Evolutionary conservation across 2,329 filamentous ascomycete genomes (phyloP).

Genomic region (Harringtonia lauricola): DNA sequence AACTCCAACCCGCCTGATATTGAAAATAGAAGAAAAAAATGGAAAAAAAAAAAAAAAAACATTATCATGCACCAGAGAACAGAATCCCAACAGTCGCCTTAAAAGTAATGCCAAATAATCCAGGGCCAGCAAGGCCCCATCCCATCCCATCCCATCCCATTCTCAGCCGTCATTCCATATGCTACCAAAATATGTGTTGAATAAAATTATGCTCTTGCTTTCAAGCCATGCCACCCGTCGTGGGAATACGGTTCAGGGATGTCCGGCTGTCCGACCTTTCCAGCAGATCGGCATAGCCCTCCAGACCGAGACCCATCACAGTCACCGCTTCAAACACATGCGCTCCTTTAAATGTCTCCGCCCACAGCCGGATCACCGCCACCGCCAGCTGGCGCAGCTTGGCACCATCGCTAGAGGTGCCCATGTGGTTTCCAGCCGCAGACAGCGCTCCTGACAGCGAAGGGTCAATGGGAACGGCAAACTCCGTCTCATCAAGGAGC

Average conservation of each 20-base stretch:
- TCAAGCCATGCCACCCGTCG: constrained; percentile 3
- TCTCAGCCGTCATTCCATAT: too few species aligned
- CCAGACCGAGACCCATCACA: constrained; percentile 44
- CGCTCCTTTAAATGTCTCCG: constrained; percentile 49
- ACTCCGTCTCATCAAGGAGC: constrained; percentile 52
- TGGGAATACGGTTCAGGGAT: constrained; percentile 24
- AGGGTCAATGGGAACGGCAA: constrained; percentile 48
- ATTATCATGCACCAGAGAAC: too few species aligned
- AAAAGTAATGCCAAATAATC: too few species aligned
- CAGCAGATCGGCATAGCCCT: constrained; percentile 44
- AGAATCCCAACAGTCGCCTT: too few species aligned
- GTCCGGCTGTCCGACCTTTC: constrained; percentile 42
- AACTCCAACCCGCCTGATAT: too few species aligned
- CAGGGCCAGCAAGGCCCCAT: too few species aligned
- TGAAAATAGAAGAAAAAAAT: too few species aligned
- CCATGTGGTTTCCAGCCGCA: not conserved
- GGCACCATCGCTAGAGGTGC: constrained; percentile 30
- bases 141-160: too few species aligned
- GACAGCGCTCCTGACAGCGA: constrained; percentile 28
- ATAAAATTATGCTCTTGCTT: not conserved
- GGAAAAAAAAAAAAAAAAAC: too few species aligned
- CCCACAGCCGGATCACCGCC: constrained; percentile 49
- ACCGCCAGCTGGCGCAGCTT: constrained; percentile 44
- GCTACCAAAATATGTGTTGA: too few species aligned
- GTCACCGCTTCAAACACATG: constrained; percentile 51